These are phyloP conservation scores for Mytilinidion resinicola DNA, from an alignment of 495 filamentous ascomycete species.

Conservation along the genomic window DNA sequence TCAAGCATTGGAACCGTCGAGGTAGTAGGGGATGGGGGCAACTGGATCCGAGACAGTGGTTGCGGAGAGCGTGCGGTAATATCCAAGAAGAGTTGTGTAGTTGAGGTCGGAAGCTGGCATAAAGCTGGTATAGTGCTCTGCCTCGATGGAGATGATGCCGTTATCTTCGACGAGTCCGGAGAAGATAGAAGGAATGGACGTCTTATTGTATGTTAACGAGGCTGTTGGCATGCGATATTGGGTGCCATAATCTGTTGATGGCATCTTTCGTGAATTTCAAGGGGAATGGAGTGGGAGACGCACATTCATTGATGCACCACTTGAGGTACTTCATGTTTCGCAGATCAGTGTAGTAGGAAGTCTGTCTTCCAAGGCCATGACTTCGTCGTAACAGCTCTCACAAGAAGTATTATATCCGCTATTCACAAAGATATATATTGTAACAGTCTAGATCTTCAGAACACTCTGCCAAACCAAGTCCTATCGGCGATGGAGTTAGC, in stretches of 20 bases:
- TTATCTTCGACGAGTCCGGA: constrained; percentile 61
- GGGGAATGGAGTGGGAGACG: too few species aligned
- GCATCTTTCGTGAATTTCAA: too few species aligned
- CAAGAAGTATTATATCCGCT: too few species aligned
- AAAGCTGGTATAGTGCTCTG: constrained; percentile 45
- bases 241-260: constrained; percentile 48
- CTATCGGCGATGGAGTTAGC: too few species aligned
- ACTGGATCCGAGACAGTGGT: constrained; percentile 51
- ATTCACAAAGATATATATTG: too few species aligned
- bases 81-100: constrained; percentile 44
- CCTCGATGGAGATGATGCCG: constrained; percentile 54
- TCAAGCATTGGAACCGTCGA: constrained; percentile 50
- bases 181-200: constrained; percentile 49
- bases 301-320: constrained; percentile 14
- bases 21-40: constrained; percentile 43
- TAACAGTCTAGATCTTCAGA: too few species aligned
- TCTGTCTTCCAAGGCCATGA: constrained; percentile 26
- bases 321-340: constrained; percentile 39
- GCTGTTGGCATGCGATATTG: constrained; percentile 48
- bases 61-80: constrained; percentile 53
- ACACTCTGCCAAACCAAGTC: too few species aligned
- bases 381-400: too few species aligned
- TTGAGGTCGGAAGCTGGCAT: constrained; percentile 32
- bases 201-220: constrained; percentile 53
- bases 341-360: constrained; percentile 33